phyloP scores from a whole-genome alignment of 768 basidiomycete species.

The Suillus placidus region DNA sequence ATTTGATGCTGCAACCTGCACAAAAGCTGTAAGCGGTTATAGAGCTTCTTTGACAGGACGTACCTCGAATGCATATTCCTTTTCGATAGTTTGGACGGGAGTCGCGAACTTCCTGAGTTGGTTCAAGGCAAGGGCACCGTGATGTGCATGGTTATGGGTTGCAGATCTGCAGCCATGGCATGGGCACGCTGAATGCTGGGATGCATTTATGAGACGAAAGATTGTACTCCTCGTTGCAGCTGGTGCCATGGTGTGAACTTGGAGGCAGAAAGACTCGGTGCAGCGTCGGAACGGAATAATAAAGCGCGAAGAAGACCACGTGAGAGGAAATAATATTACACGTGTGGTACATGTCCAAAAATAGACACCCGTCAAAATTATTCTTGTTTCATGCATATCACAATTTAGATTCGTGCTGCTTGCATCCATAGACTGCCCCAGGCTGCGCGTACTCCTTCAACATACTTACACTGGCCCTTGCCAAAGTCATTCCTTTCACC shows the following conservation, averaged over 20 bases:
- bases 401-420: neutral
- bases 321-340: slow-evolving; percentile 6
- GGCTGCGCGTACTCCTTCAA: neutral
- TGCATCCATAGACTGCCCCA: neutral
- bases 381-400: neutral
- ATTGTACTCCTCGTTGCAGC: slow-evolving; percentile 62
- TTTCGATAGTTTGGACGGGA: slow-evolving; percentile 70
- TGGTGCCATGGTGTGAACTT: slow-evolving; percentile 34
- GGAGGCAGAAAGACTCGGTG: slow-evolving; percentile 14
- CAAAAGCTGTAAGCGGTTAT: neutral
- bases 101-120: slow-evolving; percentile 78
- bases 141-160: slow-evolving; percentile 42
- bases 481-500: slow-evolving; percentile 8
- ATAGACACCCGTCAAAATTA: neutral
- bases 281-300: slow-evolving; percentile 23
- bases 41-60: slow-evolving; percentile 10
- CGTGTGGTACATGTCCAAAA: neutral
- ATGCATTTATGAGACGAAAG: slow-evolving; percentile 72
- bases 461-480: neutral
- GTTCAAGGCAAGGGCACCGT: slow-evolving; percentile 43
- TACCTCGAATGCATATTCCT: slow-evolving; percentile 93
- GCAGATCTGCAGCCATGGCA: slow-evolving; percentile 69
- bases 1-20: slow-evolving; percentile 82
- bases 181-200: slow-evolving; percentile 75
- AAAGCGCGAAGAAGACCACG: slow-evolving; percentile 14